Conservation (phyloP, 1,284 basidiomycete genomes). For the Chiua sp. region DNA sequence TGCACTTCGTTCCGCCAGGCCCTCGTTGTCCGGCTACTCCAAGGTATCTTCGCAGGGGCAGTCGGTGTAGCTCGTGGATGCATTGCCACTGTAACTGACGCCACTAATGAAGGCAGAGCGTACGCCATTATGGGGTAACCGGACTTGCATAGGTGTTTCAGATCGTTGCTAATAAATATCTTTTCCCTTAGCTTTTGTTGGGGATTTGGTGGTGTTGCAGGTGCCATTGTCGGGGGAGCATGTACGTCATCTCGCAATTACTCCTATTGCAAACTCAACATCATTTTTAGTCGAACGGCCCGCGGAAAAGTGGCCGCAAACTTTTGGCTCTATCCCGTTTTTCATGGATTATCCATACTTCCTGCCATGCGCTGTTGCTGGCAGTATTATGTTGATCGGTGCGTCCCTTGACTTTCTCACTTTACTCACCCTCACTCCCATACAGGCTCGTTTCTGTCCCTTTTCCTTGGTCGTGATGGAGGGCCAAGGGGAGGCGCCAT, state of each 20-base stretch:
- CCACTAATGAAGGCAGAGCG: slow-evolving; percentile 91
- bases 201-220: slow-evolving; percentile 94
- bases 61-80: slow-evolving; percentile 93
- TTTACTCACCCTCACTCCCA: slow-evolving; percentile 2
- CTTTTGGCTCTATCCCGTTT: slow-evolving; percentile 69
- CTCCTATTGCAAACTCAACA: slow-evolving; percentile 10
- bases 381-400: slow-evolving; percentile 76
- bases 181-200: slow-evolving; percentile 74
- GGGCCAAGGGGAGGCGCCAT: slow-evolving; percentile 88
- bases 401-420: slow-evolving; percentile 22
- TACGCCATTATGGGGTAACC: slow-evolving; percentile 89
- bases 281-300: slow-evolving; percentile 78
- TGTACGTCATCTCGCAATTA: slow-evolving; percentile 53
- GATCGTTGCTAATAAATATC: slow-evolving; percentile 1
- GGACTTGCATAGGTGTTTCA: background rate
- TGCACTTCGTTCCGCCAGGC: slow-evolving; percentile 83
- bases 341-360: slow-evolving; percentile 91
- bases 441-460: slow-evolving; percentile 80
- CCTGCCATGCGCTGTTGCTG: slow-evolving; percentile 86
- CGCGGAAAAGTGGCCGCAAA: slow-evolving; percentile 80
- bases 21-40: slow-evolving; percentile 86
- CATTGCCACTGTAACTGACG: slow-evolving; percentile 88
- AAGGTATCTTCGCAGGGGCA: slow-evolving; percentile 95
- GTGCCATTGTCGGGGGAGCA: slow-evolving; percentile 85
- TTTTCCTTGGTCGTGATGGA: slow-evolving; percentile 92